Evolutionary conservation across 805 yeast genomes (phyloP), one percentile per base, ranked within the genome.

Genomic region (Starmerella etchellsii): DNA sequence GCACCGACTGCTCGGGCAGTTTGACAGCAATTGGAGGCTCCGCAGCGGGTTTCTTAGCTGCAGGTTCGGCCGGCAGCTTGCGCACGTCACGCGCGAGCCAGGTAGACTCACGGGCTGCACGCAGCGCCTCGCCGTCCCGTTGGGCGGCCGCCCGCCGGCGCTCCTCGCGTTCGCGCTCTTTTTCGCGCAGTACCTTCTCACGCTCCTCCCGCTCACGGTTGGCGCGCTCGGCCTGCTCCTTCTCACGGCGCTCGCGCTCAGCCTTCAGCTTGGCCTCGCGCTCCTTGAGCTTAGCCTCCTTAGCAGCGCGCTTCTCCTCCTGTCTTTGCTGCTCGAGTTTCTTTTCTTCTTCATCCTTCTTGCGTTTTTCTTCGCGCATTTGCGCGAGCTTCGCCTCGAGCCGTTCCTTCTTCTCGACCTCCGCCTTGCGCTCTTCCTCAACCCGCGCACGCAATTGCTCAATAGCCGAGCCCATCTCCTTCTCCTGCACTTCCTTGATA

Each of bases 381-480:
- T 22, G 34, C 36, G 40, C 45, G 37, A 46, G 48, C 38, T 30
- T 29, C 32, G 24, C 44, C 40, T 30, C 35, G 21, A 49, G 39
- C 18, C 47, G 38, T 30, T 24, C 36, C 25, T 41, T n/a, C 32
- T 39, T 35, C 34, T 43, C 48, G 26, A 15, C 20, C n/a, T 46
- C 49, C 9, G 39, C 50, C 6, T 24, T 14, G 4, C 36, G 36
- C 42, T 51, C 55, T 15, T 41, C 36, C 25, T 45, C 50, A 14
- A 39, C 40, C 30, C 50, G 41, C 24, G 42, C 44, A 28, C 43
- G 52, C 7, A 53, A 46, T 31, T 50, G 52, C 36, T 58, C 64
- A 9, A 57, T 45, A 5, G 60, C 53, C 20, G 45, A 46, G 20
- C 48, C 44, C 68, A 63, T 63, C 20, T 46, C 43, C 33, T 53